A percentile compares a stretch with the other conserved stretches of the same genome.
Evolutionary conservation across 2,329 filamentous ascomycete genomes (phyloP).

Genomic region (Dactylonectria estremocensis): DNA sequence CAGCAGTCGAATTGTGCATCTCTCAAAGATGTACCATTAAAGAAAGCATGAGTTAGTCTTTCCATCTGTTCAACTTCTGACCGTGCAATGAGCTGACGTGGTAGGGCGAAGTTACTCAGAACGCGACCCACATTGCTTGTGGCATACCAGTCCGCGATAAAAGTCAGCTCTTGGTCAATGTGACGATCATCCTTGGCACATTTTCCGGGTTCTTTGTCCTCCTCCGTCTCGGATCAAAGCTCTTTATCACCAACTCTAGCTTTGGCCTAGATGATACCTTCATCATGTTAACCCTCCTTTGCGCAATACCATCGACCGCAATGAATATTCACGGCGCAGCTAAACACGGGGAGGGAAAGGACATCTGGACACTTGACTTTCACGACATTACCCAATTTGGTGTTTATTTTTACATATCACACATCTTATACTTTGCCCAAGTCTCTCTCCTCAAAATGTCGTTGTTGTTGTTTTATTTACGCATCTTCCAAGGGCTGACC

Average conservation of each 20-base stretch:
- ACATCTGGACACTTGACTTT: constrained; percentile 36
- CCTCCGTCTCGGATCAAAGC: constrained; percentile 37
- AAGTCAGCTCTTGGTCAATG: constrained; percentile 24
- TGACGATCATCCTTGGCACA: constrained; percentile 33
- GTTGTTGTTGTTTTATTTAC: constrained; percentile 33
- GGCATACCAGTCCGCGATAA: constrained; percentile 29
- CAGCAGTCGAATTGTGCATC: constrained; percentile 36
- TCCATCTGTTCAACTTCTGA: background rate
- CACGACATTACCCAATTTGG: constrained; percentile 29
- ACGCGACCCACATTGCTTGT: constrained; percentile 30
- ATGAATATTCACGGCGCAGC: constrained; percentile 35
- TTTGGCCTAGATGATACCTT: constrained; percentile 36
- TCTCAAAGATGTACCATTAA: constrained; percentile 35
- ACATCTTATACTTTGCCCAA: constrained; percentile 32
- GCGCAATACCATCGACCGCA: constrained; percentile 26
- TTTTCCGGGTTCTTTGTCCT: constrained; percentile 34
- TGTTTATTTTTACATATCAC: constrained; percentile 26
- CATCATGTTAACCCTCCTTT: constrained; percentile 25
- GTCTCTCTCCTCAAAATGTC: constrained; percentile 33
- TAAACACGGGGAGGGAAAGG: constrained; percentile 29
- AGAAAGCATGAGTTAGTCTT: constrained; percentile 38
- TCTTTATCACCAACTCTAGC: constrained; percentile 27
- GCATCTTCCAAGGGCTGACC: constrained; percentile 28
- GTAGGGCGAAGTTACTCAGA: constrained; percentile 22
- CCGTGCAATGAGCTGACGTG: background rate